Conservation (phyloP, 2,329 filamentous ascomycete species). For the Curvularia sp. region DNA sequence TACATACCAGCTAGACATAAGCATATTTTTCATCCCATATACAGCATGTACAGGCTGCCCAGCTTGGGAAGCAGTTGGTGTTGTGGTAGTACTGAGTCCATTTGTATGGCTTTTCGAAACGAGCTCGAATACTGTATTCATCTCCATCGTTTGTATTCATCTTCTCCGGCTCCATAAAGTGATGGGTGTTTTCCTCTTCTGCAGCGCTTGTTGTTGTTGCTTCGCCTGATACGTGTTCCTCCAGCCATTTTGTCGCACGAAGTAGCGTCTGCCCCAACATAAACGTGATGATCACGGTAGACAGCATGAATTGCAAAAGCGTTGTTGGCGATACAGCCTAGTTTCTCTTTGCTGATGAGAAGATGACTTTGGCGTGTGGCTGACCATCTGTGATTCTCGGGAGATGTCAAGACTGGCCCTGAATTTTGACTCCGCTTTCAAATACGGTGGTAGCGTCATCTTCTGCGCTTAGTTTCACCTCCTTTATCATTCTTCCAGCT, state of each 20-base stretch:
- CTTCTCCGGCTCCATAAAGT: too few relatives aligned
- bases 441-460: background rate
- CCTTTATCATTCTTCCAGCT: conserved; percentile 32
- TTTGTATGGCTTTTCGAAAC: too few relatives aligned
- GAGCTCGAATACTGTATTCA: too few relatives aligned
- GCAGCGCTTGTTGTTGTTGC: background rate
- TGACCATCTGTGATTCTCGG: background rate
- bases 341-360: background rate
- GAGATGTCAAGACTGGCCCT: background rate
- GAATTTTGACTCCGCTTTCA: background rate
- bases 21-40: too few relatives aligned
- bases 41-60: too few relatives aligned
- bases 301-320: background rate
- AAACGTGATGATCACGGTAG: background rate
- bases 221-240: background rate
- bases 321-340: background rate
- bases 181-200: background rate
- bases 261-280: background rate
- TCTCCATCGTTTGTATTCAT: too few relatives aligned
- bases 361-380: background rate
- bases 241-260: background rate
- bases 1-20: too few relatives aligned
- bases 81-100: too few relatives aligned
- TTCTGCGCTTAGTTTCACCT: conserved; percentile 15
- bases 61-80: too few relatives aligned